Evolutionary conservation across 306 rosid species (phyloP).

Genomic region (Inga oerstediana): DNA sequence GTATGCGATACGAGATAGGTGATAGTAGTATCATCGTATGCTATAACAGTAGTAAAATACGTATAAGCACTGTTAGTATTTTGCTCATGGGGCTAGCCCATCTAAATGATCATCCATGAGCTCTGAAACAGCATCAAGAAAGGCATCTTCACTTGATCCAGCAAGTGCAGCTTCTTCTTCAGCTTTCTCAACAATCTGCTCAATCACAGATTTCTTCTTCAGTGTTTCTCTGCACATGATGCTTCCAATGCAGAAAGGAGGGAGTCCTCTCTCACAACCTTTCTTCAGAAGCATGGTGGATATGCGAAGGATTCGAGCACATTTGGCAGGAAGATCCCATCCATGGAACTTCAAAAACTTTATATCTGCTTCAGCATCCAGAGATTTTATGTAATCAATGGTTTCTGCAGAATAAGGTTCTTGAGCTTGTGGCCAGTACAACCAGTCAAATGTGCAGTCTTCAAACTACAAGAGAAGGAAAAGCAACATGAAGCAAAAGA

Average conservation of each 20-base stretch:
- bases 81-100: slow-evolving; percentile 35
- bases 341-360: slow-evolving; percentile 66
- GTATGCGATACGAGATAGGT: not conserved
- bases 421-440: slow-evolving; percentile 75
- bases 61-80: not conserved
- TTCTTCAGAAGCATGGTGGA: slow-evolving; percentile 75
- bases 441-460: slow-evolving; percentile 83
- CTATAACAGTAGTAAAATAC: not conserved
- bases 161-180: slow-evolving; percentile 55
- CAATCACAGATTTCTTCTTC: slow-evolving; percentile 56
- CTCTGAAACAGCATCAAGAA: slow-evolving; percentile 53
- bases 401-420: slow-evolving; percentile 59
- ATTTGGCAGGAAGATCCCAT: slow-evolving; percentile 59
- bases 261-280: slow-evolving; percentile 64
- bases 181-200: slow-evolving; percentile 58
- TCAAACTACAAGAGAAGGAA: slow-evolving; percentile 51
- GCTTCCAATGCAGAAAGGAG: slow-evolving; percentile 67
- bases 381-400: slow-evolving; percentile 57
- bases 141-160: slow-evolving; percentile 51
- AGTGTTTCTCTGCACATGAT: slow-evolving; percentile 65
- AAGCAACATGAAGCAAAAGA: slow-evolving; percentile 19
- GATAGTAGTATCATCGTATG: not conserved
- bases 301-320: slow-evolving; percentile 49
- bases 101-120: slow-evolving; percentile 57
- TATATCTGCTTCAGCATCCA: slow-evolving; percentile 61